Conservation (phyloP, 2,329 filamentous ascomycete genomes). For the Albifimbria verrucaria region DNA sequence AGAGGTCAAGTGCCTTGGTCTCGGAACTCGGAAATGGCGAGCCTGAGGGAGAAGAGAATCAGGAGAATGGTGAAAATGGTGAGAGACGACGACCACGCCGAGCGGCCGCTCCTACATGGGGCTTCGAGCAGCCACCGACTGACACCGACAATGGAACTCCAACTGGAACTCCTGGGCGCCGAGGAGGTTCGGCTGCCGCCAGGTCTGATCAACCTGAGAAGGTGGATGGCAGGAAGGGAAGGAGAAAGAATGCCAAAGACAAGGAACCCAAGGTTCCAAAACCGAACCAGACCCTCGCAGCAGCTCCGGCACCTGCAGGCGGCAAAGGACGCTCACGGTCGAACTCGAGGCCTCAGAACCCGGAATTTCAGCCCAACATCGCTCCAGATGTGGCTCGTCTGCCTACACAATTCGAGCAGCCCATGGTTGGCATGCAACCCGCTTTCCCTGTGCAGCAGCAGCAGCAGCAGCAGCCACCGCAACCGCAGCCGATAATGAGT, state of each 20-base stretch:
- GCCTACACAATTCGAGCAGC: slow-evolving; percentile 41
- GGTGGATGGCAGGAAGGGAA: slow-evolving; percentile 32
- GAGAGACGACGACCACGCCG: slow-evolving; percentile 60
- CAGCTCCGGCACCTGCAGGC: slow-evolving; percentile 36
- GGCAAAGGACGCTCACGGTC: slow-evolving; percentile 52
- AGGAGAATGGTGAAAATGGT: slow-evolving; percentile 56
- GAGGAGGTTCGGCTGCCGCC: slow-evolving; percentile 35
- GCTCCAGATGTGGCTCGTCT: slow-evolving; percentile 38
- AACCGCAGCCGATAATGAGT: slow-evolving; percentile 18
- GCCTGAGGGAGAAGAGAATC: slow-evolving; percentile 52
- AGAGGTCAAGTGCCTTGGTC: slow-evolving; percentile 61
- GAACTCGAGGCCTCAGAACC: slow-evolving; percentile 46
- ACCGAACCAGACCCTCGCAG: slow-evolving; percentile 42
- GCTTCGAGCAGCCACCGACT: slow-evolving; percentile 54
- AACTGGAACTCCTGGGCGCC: slow-evolving; percentile 54
- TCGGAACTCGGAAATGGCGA: slow-evolving; percentile 63
- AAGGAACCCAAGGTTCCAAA: slow-evolving; percentile 40
- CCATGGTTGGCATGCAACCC: slow-evolving; percentile 37
- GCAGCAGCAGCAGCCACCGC: slow-evolving; percentile 6
- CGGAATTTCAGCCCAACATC: slow-evolving; percentile 38
- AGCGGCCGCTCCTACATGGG: slow-evolving; percentile 69
- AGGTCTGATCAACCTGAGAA: slow-evolving; percentile 47
- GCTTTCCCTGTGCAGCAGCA: slow-evolving; percentile 33
- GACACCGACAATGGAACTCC: slow-evolving; percentile 61
- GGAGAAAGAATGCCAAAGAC: slow-evolving; percentile 35